Percentiles rank a stretch among this genome's conserved stretches.
These are phyloP conservation scores for Malus orientalis DNA, from an alignment of 306 rosid species.

Conservation along the genomic window DNA sequence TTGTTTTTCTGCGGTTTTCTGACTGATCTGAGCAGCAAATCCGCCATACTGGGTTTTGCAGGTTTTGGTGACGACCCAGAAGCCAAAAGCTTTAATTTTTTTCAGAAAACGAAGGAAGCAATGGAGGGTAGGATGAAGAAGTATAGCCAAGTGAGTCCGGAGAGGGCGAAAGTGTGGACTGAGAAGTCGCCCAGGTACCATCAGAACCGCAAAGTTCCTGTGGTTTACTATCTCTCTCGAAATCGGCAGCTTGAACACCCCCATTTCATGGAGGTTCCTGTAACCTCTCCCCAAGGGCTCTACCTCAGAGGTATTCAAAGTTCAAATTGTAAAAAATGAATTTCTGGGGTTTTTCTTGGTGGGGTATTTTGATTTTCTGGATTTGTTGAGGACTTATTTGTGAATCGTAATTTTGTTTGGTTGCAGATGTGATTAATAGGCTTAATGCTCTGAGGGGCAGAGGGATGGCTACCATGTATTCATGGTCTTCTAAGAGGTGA, in stretches of 20 bases:
- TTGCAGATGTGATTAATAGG: constrained; percentile 70
- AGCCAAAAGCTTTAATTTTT: background rate
- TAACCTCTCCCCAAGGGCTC: constrained; percentile 64
- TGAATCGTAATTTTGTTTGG: background rate
- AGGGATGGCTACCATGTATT: constrained; percentile 78
- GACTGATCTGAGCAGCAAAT: background rate
- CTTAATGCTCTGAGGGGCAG: constrained; percentile 79
- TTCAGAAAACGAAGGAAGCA: background rate
- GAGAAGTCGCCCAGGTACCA: constrained; percentile 80
- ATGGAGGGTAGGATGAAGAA: constrained; percentile 77
- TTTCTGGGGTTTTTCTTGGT: background rate
- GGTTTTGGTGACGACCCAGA: background rate
- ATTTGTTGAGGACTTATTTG: background rate
- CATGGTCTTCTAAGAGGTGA: constrained; percentile 95
- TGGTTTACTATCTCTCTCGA: constrained; percentile 75
- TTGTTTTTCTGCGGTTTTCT: background rate
- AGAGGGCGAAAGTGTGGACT: constrained; percentile 86
- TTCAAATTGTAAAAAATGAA: background rate
- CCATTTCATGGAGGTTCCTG: constrained; percentile 88
- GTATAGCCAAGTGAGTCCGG: constrained; percentile 74
- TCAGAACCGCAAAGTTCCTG: constrained; percentile 71
- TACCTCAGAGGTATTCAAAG: constrained; percentile 57
- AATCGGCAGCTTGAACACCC: constrained; percentile 92
- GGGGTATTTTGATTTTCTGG: background rate
- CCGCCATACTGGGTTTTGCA: background rate